Percentiles rank a stretch among this genome's conserved stretches.
Evolutionary conservation across 768 basidiomycete genomes (phyloP).

Genomic region (Leccinum ochraceum): DNA sequence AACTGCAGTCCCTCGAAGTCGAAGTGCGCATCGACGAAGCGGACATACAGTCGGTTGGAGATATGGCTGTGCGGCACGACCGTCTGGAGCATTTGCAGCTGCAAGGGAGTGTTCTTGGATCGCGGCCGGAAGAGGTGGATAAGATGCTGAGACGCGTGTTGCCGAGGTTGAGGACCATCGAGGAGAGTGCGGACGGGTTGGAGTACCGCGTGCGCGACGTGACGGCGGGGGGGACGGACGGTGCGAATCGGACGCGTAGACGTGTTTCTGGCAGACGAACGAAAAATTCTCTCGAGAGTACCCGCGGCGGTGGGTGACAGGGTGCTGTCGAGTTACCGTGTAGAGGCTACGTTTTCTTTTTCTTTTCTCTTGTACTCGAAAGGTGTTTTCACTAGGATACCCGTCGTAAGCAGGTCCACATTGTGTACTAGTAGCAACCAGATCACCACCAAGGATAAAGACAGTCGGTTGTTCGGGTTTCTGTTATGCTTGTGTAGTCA

Average conservation of each 20-base stretch:
- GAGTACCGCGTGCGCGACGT: slow-evolving; percentile 13
- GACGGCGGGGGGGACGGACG: neutral
- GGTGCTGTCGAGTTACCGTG: neutral
- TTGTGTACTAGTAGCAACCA: neutral
- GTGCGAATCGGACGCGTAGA: neutral
- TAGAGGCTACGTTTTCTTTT: neutral
- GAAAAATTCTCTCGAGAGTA: slow-evolving; percentile 15
- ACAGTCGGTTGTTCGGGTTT: too few relatives aligned
- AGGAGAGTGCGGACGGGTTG: slow-evolving; percentile 22
- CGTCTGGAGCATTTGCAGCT: slow-evolving; percentile 18
- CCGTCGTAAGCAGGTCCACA: neutral
- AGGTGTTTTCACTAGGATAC: neutral
- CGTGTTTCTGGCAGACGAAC: slow-evolving; percentile 15
- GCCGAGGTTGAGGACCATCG: slow-evolving; percentile 23
- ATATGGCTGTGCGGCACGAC: slow-evolving; percentile 16
- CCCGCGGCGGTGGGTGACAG: neutral
- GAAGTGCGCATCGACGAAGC: slow-evolving; percentile 17
- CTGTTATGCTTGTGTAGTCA: neutral
- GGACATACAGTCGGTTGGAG: slow-evolving; percentile 11
- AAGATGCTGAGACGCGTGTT: slow-evolving; percentile 23
- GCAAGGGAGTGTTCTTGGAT: slow-evolving; percentile 16
- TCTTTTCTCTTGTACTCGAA: neutral
- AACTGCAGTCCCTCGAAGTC: slow-evolving; percentile 12
- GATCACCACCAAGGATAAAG: neutral
- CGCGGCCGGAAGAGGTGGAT: slow-evolving; percentile 20